Evolutionary conservation across 1,284 basidiomycete genomes (phyloP), one percentile per base, ranked within the genome.

Genomic region (Irpex sp.): DNA sequence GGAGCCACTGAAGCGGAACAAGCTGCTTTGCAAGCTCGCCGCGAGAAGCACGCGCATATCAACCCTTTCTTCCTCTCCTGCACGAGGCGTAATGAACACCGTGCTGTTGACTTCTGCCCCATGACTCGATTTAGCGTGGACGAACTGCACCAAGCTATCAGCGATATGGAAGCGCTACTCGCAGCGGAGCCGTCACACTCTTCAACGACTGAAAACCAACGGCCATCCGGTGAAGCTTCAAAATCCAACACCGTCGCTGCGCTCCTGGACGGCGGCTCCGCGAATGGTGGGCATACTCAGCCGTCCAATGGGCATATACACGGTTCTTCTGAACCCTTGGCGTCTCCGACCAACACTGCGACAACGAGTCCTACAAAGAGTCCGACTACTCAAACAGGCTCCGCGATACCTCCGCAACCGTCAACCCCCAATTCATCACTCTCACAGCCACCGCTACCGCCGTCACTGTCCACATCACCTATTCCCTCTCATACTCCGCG

Each of bases 41-140:
- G 84, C 56, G 87, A 90, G 67, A 84, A 80, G 65, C 83, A 87
- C 64, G 77, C 81, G 0, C 83, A 86, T 68, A 77, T 77, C 49
- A 90, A 88, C 63, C 88, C 89, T 2, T 87, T 87, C 71, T 92
- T 91, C 75, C 72, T 91, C 3, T 80, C 80, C 37, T 91, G 91
- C 70, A 84, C 83, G 9, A 82, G 83, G 61, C 77, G 86, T 48
- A 83, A 83, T 59, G 88, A 90, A 64, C 90, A 93, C 68, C 75
- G 80, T 35, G 78, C 81, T 4, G 77, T 74, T 48, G 83, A 91
- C 60, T 91, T 96, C 68, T 85, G 87, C 5, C 90, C 94, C 1
- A 85, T 95, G 69, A 89, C 92, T 4, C 80, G 92, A 47, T 93
- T 94, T 69, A 82, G 82, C 59, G 78, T 79, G 60, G 74, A 76